Conservation (phyloP, 352 stramenopile species). For the Globisporangium lucens region DNA sequence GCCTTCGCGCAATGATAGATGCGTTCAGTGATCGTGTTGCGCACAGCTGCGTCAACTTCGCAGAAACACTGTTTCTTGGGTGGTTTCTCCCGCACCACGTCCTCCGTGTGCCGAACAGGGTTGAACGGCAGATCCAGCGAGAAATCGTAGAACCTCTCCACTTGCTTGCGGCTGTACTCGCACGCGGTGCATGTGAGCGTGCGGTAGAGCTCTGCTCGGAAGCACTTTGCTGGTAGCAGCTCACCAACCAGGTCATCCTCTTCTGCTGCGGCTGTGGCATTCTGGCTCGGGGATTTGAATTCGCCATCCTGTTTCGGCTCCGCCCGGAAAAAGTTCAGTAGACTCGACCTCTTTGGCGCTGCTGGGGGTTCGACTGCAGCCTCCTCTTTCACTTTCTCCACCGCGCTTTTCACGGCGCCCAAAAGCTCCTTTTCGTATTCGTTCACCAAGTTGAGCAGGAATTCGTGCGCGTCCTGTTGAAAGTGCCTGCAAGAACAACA, state of each 20-base stretch:
- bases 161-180: conserved; percentile 71
- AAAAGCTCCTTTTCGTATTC: conserved; percentile 85
- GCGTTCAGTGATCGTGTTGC: conserved; percentile 29
- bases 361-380: conserved; percentile 16
- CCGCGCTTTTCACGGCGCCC: conserved; percentile 31
- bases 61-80: conserved; percentile 61
- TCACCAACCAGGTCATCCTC: conserved; percentile 46
- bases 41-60: conserved; percentile 33
- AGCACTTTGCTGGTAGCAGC: conserved; percentile 71
- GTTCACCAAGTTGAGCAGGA: conserved; percentile 78
- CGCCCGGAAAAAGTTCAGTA: conserved; percentile 62
- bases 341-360: conserved; percentile 39
- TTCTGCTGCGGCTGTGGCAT: conserved; percentile 17
- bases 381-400: conserved; percentile 18
- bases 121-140: conserved; percentile 74
- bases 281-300: conserved; percentile 1
- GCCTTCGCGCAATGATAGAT: conserved; percentile 61
- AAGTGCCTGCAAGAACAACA: conserved; percentile 41
- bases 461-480: conserved; percentile 87
- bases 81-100: conserved; percentile 11
- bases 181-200: conserved; percentile 78
- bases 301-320: conserved; percentile 21
- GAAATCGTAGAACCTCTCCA: conserved; percentile 86
- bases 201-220: conserved; percentile 70
- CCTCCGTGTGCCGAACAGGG: conserved; percentile 14